Evolutionary conservation across 495 filamentous ascomycete species (phyloP), one percentile per base, ranked within the genome.

Genomic region (Cryomyces minteri): DNA sequence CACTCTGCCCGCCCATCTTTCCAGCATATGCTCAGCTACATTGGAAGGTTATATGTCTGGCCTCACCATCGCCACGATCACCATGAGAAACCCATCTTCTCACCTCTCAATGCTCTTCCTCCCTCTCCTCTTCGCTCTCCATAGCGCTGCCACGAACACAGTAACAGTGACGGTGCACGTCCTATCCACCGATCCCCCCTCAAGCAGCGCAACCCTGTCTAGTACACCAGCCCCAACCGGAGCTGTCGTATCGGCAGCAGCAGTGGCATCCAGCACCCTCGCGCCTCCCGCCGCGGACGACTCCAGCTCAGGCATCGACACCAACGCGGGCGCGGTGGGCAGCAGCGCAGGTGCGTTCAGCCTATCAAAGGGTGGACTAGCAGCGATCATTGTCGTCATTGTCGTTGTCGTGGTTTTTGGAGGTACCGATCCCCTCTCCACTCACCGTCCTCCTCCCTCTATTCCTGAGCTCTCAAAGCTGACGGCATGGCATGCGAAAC

Each of bases 321-420:
- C 41, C 40, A 53, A 58, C 44, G 77, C 70, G 11, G 77, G 76
- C 30, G 76, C 75, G 10, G 59, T 67, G 30, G 77, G 76, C 14
- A 48, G 51, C 18, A 63, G 63, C 40, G 60, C 61, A n/a, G 67
- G 69, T 10, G 65, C 63, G 11, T 61, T 73, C 50, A 58, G 58
- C 29, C 53, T 82, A 32, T 77, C 74, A 6, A 67, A 63, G 39
- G 75, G 75, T 9, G 76, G 65, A 2, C 59, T 82, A 45, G 66
- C 73, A 38, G 76, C 74, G 12, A 76, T 82, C 48, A 72, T 78
- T 43, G 65, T 76, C 1, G 70, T 79, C 2, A 74, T 76, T 18
- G 67, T 69, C 4, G 48, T 71, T 25, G 71, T 80, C 7, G 72
- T 62, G 18, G 49, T 78, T 6, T 54, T 71, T 45, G 77, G 76